These are phyloP conservation scores for Chaetomium globosum DNA, from an alignment of 2,329 filamentous ascomycete species.

Conservation along the genomic window DNA sequence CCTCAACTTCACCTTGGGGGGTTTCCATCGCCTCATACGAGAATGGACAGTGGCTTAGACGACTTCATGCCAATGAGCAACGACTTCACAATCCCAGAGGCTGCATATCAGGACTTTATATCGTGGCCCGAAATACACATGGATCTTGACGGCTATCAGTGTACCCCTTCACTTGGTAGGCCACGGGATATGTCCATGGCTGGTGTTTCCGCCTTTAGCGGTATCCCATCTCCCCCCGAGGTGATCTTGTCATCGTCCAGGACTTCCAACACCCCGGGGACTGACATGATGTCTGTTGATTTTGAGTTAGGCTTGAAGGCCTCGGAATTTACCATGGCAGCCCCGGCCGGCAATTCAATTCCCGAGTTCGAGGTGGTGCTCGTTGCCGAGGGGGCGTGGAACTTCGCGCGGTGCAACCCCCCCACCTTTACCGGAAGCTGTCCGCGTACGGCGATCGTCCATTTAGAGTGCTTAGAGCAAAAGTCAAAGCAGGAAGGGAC, in stretches of 20 bases:
- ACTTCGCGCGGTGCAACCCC: constrained; percentile 55
- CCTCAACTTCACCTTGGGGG: constrained; percentile 43
- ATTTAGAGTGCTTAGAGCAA: constrained; percentile 55
- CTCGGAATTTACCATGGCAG: constrained; percentile 39
- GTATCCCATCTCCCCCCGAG: constrained; percentile 49
- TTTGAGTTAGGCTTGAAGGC: constrained; percentile 43
- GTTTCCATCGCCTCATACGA: constrained; percentile 45
- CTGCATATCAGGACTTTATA: constrained; percentile 50
- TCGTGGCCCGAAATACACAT: constrained; percentile 50
- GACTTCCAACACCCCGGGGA: constrained; percentile 52
- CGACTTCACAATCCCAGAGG: constrained; percentile 44
- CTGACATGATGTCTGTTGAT: constrained; percentile 52
- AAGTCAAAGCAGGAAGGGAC: constrained; percentile 53
- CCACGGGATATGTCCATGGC: constrained; percentile 43
- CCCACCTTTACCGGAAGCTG: constrained; percentile 50
- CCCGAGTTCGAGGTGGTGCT: constrained; percentile 53
- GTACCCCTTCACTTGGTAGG: constrained; percentile 41
- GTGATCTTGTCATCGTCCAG: constrained; percentile 47
- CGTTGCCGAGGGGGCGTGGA: constrained; percentile 54
- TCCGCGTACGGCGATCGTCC: constrained; percentile 54
- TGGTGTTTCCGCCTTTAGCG: constrained; percentile 47
- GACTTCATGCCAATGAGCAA: constrained; percentile 48
- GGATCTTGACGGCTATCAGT: constrained; percentile 49
- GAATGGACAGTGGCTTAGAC: constrained; percentile 45
- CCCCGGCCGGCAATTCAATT: constrained; percentile 41